Evolutionary conservation across 2,329 filamentous ascomycete species (phyloP), one percentile per base, ranked within the genome.

Genomic region (Fusarium temperatum): DNA sequence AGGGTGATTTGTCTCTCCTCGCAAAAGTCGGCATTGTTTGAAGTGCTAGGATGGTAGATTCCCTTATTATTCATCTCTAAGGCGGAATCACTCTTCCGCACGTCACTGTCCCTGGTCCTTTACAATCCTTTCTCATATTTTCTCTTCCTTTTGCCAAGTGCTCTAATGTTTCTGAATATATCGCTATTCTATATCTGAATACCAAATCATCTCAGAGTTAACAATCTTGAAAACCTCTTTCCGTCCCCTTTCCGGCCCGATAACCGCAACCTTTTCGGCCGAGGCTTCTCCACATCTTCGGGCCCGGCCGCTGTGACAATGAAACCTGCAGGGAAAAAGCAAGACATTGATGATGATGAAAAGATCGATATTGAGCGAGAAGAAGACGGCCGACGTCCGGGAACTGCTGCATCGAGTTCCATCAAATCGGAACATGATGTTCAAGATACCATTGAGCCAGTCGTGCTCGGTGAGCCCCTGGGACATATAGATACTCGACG

Each of bases 401-500:
- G 36, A 24, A 74, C 75, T 15, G 56, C 69, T 5, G 66, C 30
- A 28, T 76, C 75, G 14, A 57, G 47, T 15, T 78, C 68, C 18
- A 63, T 44, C n/a, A 66, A 67, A 41, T 68, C 70, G 18, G 32
- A 54, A n/a, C 60, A 68, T 44, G 68, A 72, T 54, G 71, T 42
- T n/a, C 55, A 62, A 48, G 72, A 74, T 41, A 63, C 32, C 38
- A 72, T 75, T 54, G 75, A 75, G 26, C 74, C 74, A 20, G 68
- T 77, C 55, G 69, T 66, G 18, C 51, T 75, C 22, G 76, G 74
- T n/a, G 76, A 78, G 36, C 66, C 68, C 14, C 36, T 77, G 15
- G 77, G 77, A 20, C 70, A 77, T 30, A 74, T 77, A 60, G 72
- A 76, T 36, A 74, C 76, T 30, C 66, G 70, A 22, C 61, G 53